These are phyloP conservation scores for Lolium perenne DNA, from an alignment of 176 grass and related monocot species.

Conservation along the genomic window DNA sequence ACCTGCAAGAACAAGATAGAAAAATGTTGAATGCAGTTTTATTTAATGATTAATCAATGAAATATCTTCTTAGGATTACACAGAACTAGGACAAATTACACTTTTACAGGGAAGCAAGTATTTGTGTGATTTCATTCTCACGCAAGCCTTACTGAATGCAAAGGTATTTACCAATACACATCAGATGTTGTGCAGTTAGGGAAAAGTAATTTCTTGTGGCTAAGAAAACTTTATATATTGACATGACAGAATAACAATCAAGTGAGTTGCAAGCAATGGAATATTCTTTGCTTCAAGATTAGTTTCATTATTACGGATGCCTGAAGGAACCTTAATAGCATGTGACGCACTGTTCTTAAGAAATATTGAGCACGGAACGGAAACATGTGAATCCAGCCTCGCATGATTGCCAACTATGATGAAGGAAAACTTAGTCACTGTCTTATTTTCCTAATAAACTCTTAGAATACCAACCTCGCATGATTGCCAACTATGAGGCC, in stretches of 20 bases:
- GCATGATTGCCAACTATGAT: background rate
- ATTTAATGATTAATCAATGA: background rate
- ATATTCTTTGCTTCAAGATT: background rate
- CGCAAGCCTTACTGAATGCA: background rate
- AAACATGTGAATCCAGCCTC: background rate
- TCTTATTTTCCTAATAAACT: background rate
- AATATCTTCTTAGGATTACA: slow-evolving; percentile 20
- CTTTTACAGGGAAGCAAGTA: background rate
- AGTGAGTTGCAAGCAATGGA: slow-evolving; percentile 17
- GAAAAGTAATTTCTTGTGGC: background rate
- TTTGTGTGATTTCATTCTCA: background rate
- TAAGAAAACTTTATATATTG: background rate
- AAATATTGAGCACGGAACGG: background rate
- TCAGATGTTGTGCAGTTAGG: background rate
- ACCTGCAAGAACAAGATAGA: slow-evolving; percentile 49
- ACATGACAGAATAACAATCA: background rate
- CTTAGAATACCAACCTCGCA: background rate
- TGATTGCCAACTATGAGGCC: background rate
- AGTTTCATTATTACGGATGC: background rate
- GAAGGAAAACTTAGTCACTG: background rate
- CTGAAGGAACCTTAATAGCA: background rate
- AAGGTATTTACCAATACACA: background rate
- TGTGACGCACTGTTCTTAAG: background rate
- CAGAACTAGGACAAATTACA: background rate
- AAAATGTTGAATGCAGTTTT: slow-evolving; percentile 2